Evolutionary conservation across 129 eudicot genomes (phyloP).

Genomic region (Gnaphalium uliginosum): DNA sequence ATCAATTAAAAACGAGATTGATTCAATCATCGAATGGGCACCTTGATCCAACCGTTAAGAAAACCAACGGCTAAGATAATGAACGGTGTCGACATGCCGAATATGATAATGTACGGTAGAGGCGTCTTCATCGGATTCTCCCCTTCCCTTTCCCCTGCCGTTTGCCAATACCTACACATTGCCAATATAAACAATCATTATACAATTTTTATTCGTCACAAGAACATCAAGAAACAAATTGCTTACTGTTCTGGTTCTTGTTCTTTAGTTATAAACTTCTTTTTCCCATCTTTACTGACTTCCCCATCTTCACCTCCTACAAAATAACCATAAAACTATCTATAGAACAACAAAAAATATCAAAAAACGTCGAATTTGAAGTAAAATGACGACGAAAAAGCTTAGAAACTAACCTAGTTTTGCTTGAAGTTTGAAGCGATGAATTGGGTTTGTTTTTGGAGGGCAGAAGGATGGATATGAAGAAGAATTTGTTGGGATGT

Average conservation of each 20-base stretch:
- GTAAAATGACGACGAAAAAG: not conserved
- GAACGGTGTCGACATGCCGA: constrained; percentile 97
- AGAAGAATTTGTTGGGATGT: constrained; percentile 33
- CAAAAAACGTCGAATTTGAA: not conserved
- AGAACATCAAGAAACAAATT: not conserved
- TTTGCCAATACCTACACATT: constrained; percentile 85
- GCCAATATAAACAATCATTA: not conserved
- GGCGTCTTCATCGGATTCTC: constrained; percentile 98
- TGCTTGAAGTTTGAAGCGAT: constrained; percentile 50
- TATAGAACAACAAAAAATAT: constrained; percentile 11
- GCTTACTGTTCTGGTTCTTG: constrained; percentile 97
- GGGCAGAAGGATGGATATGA: constrained; percentile 27
- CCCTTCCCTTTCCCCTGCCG: constrained; percentile 96
- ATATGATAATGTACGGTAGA: constrained; percentile 84
- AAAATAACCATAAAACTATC: constrained; percentile 25
- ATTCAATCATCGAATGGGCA: constrained; percentile 62
- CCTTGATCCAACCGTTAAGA: constrained; percentile 95
- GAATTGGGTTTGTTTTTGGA: constrained; percentile 30
- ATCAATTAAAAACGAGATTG: not conserved
- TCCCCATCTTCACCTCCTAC: constrained; percentile 80
- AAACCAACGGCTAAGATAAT: constrained; percentile 82
- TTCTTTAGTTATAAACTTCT: constrained; percentile 91
- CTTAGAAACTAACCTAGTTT: constrained; percentile 42
- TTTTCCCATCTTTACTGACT: constrained; percentile 62
- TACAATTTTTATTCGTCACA: not conserved